phyloP scores from a whole-genome alignment of 495 filamentous ascomycete genomes.

The Chaetomium fimeti region DNA sequence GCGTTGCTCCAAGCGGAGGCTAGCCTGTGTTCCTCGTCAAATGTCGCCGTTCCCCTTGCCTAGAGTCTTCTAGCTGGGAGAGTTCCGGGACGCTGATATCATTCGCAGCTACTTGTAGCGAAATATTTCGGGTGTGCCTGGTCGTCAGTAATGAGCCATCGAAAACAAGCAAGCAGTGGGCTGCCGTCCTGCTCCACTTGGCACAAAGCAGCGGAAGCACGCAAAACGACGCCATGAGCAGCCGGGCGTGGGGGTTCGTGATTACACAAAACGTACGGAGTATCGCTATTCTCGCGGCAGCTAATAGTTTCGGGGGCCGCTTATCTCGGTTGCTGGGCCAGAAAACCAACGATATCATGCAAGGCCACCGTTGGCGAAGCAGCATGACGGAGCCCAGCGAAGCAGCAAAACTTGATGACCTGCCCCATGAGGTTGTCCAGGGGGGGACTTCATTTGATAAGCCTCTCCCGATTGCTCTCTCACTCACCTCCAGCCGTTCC shows the following conservation, averaged over 20 bases:
- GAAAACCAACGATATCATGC: constrained; percentile 14
- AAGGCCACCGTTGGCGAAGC: constrained; percentile 1
- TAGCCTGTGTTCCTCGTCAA: too few relatives aligned
- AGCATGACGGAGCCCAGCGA: neutral
- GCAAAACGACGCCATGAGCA: constrained; percentile 24
- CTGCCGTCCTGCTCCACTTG: constrained; percentile 13
- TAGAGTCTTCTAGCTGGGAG: too few relatives aligned
- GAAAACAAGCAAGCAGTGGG: neutral
- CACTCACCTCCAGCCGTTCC: neutral
- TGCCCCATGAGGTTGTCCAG: neutral
- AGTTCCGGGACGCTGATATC: too few relatives aligned
- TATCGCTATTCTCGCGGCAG: neutral
- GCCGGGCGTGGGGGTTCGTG: constrained; percentile 21
- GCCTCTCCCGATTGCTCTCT: neutral
- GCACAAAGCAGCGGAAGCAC: constrained; percentile 13
- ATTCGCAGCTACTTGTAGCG: neutral
- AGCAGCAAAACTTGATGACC: neutral
- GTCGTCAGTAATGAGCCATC: too few relatives aligned
- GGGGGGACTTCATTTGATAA: neutral
- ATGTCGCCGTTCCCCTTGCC: too few relatives aligned
- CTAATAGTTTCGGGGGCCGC: constrained; percentile 20
- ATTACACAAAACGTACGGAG: neutral
- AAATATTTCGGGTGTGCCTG: constrained; percentile 10
- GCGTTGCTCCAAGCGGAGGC: neutral
- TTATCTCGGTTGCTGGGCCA: constrained; percentile 33